These are phyloP conservation scores for Xylariaceae sp. DNA, from an alignment of 2,329 filamentous ascomycete genomes.

Conservation along the genomic window DNA sequence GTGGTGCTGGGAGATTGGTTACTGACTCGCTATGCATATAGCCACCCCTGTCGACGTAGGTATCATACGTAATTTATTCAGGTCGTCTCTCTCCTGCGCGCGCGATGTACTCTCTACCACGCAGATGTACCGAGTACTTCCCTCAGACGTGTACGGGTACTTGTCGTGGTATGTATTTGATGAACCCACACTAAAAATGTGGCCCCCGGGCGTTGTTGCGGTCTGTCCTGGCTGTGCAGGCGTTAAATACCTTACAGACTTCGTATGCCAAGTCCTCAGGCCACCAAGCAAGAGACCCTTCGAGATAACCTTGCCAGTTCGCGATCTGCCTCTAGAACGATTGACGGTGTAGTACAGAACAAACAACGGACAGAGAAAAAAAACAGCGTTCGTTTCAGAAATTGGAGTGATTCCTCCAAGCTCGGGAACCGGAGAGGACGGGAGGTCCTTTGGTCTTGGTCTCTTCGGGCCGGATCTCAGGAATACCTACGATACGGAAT, in stretches of 20 bases:
- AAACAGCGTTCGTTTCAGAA: background rate
- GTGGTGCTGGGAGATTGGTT: constrained; percentile 19
- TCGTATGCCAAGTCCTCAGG: constrained; percentile 1
- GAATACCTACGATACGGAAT: background rate
- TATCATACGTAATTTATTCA: constrained; percentile 22
- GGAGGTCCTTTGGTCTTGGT: background rate
- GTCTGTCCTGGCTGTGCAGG: constrained; percentile 10
- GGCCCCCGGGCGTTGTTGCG: constrained; percentile 13
- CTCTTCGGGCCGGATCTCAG: constrained; percentile 4
- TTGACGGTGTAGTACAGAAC: background rate
- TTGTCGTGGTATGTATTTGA: background rate
- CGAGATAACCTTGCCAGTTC: background rate
- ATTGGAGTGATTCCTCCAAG: background rate
- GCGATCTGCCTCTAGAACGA: background rate
- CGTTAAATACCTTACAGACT: background rate
- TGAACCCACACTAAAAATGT: constrained; percentile 1
- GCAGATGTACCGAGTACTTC: background rate
- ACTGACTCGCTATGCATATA: constrained; percentile 22
- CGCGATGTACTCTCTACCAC: background rate
- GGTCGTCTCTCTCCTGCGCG: background rate
- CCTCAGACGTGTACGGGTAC: background rate
- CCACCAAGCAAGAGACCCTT: background rate
- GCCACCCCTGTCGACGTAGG: constrained; percentile 15
- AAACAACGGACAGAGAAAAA: background rate
- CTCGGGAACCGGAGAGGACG: background rate